A percentile compares a stretch with the other conserved stretches of the same genome.
These are phyloP conservation scores for Nothomitra cinnamomea DNA, from an alignment of 2,329 filamentous ascomycete genomes.

Conservation along the genomic window DNA sequence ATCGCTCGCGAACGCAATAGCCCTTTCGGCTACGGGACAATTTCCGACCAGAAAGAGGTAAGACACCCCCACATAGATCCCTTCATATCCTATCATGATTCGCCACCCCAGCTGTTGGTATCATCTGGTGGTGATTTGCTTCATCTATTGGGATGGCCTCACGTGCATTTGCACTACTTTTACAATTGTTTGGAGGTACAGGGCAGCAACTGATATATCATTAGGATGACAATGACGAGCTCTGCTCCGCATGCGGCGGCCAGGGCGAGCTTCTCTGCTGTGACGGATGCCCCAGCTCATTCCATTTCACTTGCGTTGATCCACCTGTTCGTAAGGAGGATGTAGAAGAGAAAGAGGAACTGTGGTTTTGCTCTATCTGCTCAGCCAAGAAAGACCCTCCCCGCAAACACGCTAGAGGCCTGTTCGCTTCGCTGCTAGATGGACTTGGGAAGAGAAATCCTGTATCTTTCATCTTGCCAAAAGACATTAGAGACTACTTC, in stretches of 20 bases:
- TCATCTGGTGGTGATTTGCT: not conserved
- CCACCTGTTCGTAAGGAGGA: conserved; percentile 40
- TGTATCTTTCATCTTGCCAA: conserved; percentile 55
- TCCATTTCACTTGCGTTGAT: conserved; percentile 78
- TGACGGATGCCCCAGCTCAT: conserved; percentile 78
- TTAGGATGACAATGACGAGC: conserved; percentile 63
- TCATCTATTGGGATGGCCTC: not conserved
- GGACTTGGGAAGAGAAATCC: conserved; percentile 52
- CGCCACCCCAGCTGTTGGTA: conserved; percentile 4
- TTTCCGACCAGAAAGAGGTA: conserved; percentile 32
- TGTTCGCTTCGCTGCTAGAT: conserved; percentile 47
- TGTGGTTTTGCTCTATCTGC: conserved; percentile 74
- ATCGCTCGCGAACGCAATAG: conserved; percentile 45
- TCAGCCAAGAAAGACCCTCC: conserved; percentile 32
- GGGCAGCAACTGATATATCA: not conserved
- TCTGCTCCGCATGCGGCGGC: conserved; percentile 71
- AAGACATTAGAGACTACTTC: conserved; percentile 55
- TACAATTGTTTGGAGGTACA: not conserved
- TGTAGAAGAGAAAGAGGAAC: conserved; percentile 32
- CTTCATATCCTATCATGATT: conserved; percentile 6
- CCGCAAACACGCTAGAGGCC: conserved; percentile 28
- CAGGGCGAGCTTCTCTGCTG: conserved; percentile 81
- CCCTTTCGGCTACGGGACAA: conserved; percentile 37
- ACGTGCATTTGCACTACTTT: not conserved
- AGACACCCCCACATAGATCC: conserved; percentile 17